Base-by-base conservation (phyloP, 2,329 filamentous ascomycete genomes). In the Drechslerella coelobrocha region DNA sequence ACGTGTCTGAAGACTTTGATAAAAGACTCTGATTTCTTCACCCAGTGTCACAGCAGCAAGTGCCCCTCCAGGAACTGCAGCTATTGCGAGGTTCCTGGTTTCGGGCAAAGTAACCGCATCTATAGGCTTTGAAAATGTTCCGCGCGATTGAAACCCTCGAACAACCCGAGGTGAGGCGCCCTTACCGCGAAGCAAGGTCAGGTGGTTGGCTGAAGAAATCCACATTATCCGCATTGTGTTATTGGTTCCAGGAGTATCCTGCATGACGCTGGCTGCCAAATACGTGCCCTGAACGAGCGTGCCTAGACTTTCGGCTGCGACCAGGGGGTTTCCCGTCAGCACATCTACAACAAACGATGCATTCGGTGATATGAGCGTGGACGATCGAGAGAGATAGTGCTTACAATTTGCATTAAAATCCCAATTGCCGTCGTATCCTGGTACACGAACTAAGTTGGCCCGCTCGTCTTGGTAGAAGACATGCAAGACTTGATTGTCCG, bases 221-320 rank as follows among this genome's bases (percentile, higher is more conserved):
- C 63, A 68, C 56, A 68, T 68, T 14, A 61, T 52, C 2, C 56
- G 56, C 17, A 57, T 7, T 1, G 63, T 68, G 24, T 61, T 68
- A 47, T 68, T 68, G 2, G 63, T 56, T 23, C 17, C 31, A 8
- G 24, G n/a, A 21, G 61, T 68, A 21, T 62, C 53, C n/a, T 69
- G 65, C 39, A 60, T 63, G 7, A 63, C 43, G 48, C 26, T 50
- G 24, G 59, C 47, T 6, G 59, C 59, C 14, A 60, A 47, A 26
- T 71, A 55, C n/a, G 53, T 57, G 19, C 66, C 59, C 23, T 68
- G 47, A 1, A 43, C 31, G n/a, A 55, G 39, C 29, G 56, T 61
- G 14, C 53, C 53, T 24, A 57, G 31, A 4, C 41, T 54, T 55
- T 71, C 59, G 27, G 53, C 66, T 57, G 26, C 26, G 17, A 10